Percentiles rank a stretch among this genome's conserved stretches.
Evolutionary conservation across 2,329 filamentous ascomycete species (phyloP).

Genomic region (Stachybotrys echinatus): DNA sequence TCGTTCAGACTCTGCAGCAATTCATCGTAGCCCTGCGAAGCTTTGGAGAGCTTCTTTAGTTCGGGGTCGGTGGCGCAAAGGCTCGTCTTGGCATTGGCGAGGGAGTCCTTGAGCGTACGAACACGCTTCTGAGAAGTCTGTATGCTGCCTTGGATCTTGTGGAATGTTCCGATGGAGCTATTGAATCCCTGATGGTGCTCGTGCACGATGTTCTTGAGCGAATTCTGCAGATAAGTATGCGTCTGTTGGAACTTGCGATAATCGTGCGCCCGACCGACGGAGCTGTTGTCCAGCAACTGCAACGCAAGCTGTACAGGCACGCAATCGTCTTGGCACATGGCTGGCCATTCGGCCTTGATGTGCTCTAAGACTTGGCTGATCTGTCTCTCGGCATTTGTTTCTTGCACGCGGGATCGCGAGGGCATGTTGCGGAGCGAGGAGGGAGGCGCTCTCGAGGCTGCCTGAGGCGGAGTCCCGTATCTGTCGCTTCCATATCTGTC

Average conservation of each 20-base stretch:
- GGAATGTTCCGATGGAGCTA: conserved; percentile 96
- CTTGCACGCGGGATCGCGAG: conserved; percentile 29
- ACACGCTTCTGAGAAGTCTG: conserved; percentile 83
- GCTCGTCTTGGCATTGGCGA: conserved; percentile 73
- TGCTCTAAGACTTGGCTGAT: conserved; percentile 66
- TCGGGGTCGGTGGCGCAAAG: conserved; percentile 85
- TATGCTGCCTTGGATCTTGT: conserved; percentile 95
- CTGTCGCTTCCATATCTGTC: conserved; percentile 39
- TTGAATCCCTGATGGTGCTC: conserved; percentile 99
- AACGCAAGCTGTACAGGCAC: conserved; percentile 92
- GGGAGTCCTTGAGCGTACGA: conserved; percentile 73
- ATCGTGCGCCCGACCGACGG: conserved; percentile 83
- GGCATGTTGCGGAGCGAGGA: conserved; percentile 25
- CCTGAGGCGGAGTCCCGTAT: conserved; percentile 31
- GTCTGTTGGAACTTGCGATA: conserved; percentile 80
- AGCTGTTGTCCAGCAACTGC: conserved; percentile 90
- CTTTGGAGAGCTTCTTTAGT: conserved; percentile 80
- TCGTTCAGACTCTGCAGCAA: conserved; percentile 78
- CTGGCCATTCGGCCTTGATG: conserved; percentile 85
- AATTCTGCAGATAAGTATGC: conserved; percentile 84
- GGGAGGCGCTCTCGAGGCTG: conserved; percentile 21
- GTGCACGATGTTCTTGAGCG: conserved; percentile 91
- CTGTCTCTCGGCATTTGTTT: conserved; percentile 49
- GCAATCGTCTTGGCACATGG: conserved; percentile 84
- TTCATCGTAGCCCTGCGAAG: conserved; percentile 86